A percentile compares a stretch with the other conserved stretches of the same genome.
Evolutionary conservation across 108 stramenopile species (phyloP).

Genomic region (Stephanodiscus minutulus): DNA sequence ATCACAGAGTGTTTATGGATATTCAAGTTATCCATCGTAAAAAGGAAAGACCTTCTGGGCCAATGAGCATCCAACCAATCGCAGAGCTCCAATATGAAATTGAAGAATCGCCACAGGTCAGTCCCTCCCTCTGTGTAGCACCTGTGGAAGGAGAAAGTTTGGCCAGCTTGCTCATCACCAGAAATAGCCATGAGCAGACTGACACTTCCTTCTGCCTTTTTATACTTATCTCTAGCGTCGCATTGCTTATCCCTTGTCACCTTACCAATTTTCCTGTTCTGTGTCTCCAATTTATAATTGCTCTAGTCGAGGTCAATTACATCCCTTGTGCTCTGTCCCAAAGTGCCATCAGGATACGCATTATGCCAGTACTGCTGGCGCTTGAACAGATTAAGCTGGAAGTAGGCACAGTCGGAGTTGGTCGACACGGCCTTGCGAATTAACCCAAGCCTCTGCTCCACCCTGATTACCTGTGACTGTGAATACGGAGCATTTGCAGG

Average conservation of each 20-base stretch:
- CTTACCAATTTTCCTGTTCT: not conserved
- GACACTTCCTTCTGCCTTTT: conserved; percentile 12
- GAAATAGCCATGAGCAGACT: conserved; percentile 26
- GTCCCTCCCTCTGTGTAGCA: not conserved
- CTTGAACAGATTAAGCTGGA: not conserved
- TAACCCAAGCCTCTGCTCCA: not conserved
- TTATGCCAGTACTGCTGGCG: not conserved
- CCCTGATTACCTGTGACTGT: not conserved
- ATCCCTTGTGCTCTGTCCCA: not conserved
- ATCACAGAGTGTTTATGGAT: conserved; percentile 5
- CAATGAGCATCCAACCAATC: not conserved
- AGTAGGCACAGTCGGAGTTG: not conserved
- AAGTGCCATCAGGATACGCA: not conserved
- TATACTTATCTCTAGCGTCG: no score
- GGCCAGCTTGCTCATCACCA: not conserved
- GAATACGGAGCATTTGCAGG: not conserved
- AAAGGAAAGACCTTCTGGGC: not conserved
- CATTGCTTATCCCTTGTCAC: no score
- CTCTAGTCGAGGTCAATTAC: not conserved
- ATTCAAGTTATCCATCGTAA: conserved; percentile 24
- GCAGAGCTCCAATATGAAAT: not conserved
- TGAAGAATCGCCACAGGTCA: not conserved
- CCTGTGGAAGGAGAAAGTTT: conserved; percentile 3
- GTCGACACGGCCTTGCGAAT: not conserved
- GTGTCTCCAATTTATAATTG: not conserved